Evolutionary conservation across 2,329 filamentous ascomycete species (phyloP), one percentile per base, ranked within the genome.

Genomic region (Macroventuria anomochaeta): DNA sequence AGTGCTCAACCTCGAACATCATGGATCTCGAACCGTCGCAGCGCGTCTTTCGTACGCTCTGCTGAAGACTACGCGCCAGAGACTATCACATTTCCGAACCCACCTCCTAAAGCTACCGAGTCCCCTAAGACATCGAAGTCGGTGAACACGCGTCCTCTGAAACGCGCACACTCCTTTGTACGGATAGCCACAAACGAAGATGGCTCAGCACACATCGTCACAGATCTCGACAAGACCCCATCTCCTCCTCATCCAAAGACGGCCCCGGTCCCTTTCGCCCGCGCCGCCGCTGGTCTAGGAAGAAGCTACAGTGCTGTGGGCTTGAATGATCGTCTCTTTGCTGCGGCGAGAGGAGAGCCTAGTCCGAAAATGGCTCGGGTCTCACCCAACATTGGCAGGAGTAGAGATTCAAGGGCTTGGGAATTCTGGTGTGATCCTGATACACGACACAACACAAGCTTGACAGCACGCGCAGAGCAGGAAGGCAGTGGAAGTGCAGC

Each of bases 381-480:
- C 21, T 84, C 83, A 17, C 69, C 71, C 60, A 77, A 79, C 28
- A 86, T 87, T 50, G 90, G 90, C 13, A 73, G 93, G 51, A 96
- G 93, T 52, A 87, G 91, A 48, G 90, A 97, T 72, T 90, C 92
- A 15, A 87, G 92, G 43, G 90, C 89, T 6, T 97, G 93, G 93
- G 91, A 96, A 68, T 91, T 91, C 52, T 93, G 90, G 77, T 93
- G 91, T 66, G 91, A 96, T 69, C 87, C 88, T 7, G 90, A 95
- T 61, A 80, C 84, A 44, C 87, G 89, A 36, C 90, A 91, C 52
- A 71, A 66, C 29, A 69, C 66, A 67, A 89, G 91, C 61, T 78
- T 96, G 49, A 92, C 88, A 18, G 84, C 85, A n/a, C 88, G 91
- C 62, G 89, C 90, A 8, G 89, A 93, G 75, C 87, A 90, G 63